These are phyloP conservation scores for Diplodia sapinea DNA, from an alignment of 2,329 filamentous ascomycete species.

Conservation along the genomic window DNA sequence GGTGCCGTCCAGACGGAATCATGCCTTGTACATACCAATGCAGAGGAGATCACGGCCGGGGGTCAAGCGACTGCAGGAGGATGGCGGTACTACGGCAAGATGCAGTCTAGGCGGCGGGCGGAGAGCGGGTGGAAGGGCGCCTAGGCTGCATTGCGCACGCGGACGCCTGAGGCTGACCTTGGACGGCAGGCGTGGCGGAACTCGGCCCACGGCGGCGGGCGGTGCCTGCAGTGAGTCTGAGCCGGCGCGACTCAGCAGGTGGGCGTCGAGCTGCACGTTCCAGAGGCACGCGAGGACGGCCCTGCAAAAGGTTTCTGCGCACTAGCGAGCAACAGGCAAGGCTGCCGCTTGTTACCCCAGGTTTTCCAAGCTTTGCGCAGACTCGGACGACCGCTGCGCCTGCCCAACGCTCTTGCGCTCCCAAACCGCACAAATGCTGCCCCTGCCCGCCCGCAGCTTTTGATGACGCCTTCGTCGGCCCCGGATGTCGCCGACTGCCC, in stretches of 20 bases:
- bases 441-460: background rate
- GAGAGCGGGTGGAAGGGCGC: constrained; percentile 13
- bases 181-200: constrained; percentile 2
- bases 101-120: constrained; percentile 12
- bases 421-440: constrained; percentile 1
- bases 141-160: constrained; percentile 4
- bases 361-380: constrained; percentile 28
- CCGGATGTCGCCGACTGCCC: constrained; percentile 27
- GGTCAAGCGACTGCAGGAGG: constrained; percentile 6
- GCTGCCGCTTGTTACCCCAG: constrained; percentile 27
- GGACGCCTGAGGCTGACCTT: constrained; percentile 4
- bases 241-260: constrained; percentile 14
- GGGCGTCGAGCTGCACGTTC: constrained; percentile 18
- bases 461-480: constrained; percentile 18
- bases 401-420: constrained; percentile 6
- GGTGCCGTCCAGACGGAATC: background rate
- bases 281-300: constrained; percentile 25
- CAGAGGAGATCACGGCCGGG: constrained; percentile 3
- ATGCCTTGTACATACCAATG: background rate
- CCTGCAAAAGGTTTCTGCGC: constrained; percentile 28
- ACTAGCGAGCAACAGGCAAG: constrained; percentile 28
- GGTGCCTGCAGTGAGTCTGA: constrained; percentile 14
- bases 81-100: constrained; percentile 7
- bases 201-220: constrained; percentile 14
- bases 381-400: constrained; percentile 22